These are phyloP conservation scores for Fraxinus excelsior DNA, from an alignment of 257 asterid species.

Conservation along the genomic window DNA sequence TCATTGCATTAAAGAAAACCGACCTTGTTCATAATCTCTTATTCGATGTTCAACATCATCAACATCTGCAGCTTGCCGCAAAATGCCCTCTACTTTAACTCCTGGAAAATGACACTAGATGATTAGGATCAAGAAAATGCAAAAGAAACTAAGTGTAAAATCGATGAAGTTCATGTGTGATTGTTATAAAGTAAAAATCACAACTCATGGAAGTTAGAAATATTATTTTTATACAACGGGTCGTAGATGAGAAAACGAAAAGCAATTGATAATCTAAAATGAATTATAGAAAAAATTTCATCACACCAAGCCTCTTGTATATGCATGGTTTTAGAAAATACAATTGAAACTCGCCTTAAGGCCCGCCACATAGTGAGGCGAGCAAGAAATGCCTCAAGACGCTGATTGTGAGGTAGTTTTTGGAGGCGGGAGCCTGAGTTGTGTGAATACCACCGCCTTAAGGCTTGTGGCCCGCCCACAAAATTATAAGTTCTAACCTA, in stretches of 20 bases:
- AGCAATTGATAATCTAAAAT: neutral
- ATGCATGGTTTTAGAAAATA: neutral
- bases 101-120: slow-evolving; percentile 50
- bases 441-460: no score
- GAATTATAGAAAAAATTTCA: neutral
- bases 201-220: neutral
- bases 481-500: no score
- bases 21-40: slow-evolving; percentile 93
- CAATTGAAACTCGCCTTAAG: no score
- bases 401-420: no score
- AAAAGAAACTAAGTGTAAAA: slow-evolving; percentile 1
- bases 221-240: neutral
- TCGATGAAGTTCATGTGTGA: neutral
- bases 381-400: no score
- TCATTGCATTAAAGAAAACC: slow-evolving; percentile 26
- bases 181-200: slow-evolving; percentile 11
- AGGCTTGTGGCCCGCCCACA: no score
- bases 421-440: no score
- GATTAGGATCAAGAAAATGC: slow-evolving; percentile 30
- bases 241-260: neutral
- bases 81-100: slow-evolving; percentile 83
- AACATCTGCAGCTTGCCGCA: slow-evolving; percentile 99
- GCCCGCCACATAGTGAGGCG: no score
- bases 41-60: slow-evolving; percentile 91
- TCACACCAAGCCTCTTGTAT: neutral